These are phyloP conservation scores for Oryza rufipogon DNA, from an alignment of 176 grass and related monocot genomes.

Conservation along the genomic window DNA sequence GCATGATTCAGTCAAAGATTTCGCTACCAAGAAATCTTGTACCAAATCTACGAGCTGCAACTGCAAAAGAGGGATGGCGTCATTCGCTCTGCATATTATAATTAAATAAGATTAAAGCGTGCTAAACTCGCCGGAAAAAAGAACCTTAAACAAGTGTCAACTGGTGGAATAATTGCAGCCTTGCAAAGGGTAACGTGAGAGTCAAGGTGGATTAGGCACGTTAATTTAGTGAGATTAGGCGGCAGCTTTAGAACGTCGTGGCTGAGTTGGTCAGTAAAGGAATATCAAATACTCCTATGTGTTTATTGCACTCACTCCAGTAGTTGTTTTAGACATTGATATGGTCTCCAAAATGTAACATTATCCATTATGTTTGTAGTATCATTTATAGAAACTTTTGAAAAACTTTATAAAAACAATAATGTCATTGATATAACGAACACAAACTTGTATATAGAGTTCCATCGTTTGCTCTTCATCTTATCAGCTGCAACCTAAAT, in stretches of 20 bases:
- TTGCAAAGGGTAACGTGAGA: constrained; percentile 32
- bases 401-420: no score
- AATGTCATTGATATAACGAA: no score
- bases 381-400: no score
- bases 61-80: background rate
- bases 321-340: no score
- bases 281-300: no score
- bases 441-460: no score
- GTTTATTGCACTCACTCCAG: no score
- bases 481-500: no score
- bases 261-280: background rate
- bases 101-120: background rate
- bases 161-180: constrained; percentile 11
- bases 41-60: constrained; percentile 18
- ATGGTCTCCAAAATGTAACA: no score
- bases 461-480: no score
- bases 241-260: background rate
- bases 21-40: background rate
- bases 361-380: no score
- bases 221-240: background rate
- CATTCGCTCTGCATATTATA: background rate
- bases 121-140: background rate
- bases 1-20: constrained; percentile 46
- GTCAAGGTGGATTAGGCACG: background rate
- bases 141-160: constrained; percentile 23